Evolutionary conservation across 2,329 filamentous ascomycete species (phyloP), one percentile per base, ranked within the genome.

Genomic region (Verruconis gallopava): DNA sequence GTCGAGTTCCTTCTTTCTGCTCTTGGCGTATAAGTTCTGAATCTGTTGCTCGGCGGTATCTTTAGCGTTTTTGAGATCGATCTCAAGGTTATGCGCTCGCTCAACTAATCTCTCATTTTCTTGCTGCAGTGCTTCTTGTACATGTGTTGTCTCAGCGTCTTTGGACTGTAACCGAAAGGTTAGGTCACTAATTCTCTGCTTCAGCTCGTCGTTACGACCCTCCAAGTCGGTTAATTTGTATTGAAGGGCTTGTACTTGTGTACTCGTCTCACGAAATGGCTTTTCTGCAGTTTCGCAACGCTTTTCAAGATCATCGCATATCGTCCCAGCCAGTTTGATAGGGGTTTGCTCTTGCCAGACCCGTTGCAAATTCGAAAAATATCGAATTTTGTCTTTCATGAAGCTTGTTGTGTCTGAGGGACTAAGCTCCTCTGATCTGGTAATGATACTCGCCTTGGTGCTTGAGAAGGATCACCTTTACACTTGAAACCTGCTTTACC

Each of bases 241-340:
- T 33, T 42, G 30, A 9, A 65, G 50, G 17, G 53, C 49, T 33
- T 49, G 42, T n/a, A 52, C 56, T 39, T 53, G 62, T 13, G 55
- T 52, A 42, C 59, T 55, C 48, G 70, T 69, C 13, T 57, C 55
- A 3, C 63, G 62, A 11, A 77, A 57, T 4, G 74, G 74, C 38
- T 62, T 62, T 54, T 78, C 74, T 2, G 71, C 61, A 21, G 64
- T 64, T 22, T 68, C 62, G 50, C 74, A 78, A 5, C 74, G 66
- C 6, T 56, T 57, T 49, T 78, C 74, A 1, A 78, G 58, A 43
- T 75, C 71, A 18, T 65, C 62, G 49, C 73, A 77, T 11, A 72
- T 66, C 22, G 69, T 63, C 13, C 66, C 61, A 13, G 77, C 65
- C 15, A 67, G 62, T 6, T 62, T 58, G 20, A 71, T 53, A 5